phyloP scores from a whole-genome alignment of 352 stramenopile genomes.

The Phytophthora ramorum region DNA sequence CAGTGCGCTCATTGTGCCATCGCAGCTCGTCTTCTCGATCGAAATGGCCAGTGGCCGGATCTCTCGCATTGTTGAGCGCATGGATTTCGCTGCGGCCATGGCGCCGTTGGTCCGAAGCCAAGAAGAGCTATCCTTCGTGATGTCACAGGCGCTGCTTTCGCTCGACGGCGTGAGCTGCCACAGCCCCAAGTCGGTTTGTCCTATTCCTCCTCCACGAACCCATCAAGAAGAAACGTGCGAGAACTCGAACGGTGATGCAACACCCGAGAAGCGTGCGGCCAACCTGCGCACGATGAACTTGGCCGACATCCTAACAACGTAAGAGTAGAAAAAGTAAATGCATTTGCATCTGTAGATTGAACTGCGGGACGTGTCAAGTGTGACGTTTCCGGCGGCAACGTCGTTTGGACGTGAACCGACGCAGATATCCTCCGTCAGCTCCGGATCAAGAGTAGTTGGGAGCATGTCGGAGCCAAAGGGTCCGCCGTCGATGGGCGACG shows the following conservation, averaged over 20 bases:
- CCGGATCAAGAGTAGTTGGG: constrained; percentile 2
- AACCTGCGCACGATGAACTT: constrained; percentile 16
- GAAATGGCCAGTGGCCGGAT: constrained; percentile 7
- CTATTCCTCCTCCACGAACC: not conserved
- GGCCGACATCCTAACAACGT: constrained; percentile 15
- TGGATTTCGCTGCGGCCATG: constrained; percentile 16
- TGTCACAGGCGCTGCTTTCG: constrained; percentile 6
- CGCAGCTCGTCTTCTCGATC: constrained; percentile 14
- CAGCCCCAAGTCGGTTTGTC: not conserved
- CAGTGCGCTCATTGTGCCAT: constrained; percentile 11
- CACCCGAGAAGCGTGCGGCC: not conserved
- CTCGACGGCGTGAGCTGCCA: not conserved
- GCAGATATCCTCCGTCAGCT: constrained; percentile 1
- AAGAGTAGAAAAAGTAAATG: not conserved
- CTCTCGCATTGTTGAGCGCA: constrained; percentile 7
- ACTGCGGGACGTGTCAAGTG: not conserved
- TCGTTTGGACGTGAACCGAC: constrained; percentile 17
- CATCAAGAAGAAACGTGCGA: not conserved
- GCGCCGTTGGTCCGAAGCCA: constrained; percentile 2
- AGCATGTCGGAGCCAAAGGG: constrained; percentile 53
- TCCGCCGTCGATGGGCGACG: constrained; percentile 11
- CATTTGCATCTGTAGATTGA: not conserved
- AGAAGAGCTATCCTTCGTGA: constrained; percentile 19
- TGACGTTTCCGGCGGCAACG: constrained; percentile 9
- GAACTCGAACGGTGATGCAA: not conserved